A percentile compares a stretch with the other conserved stretches of the same genome.
Evolutionary conservation across 2,329 filamentous ascomycete species (phyloP).

Genomic region (Blastomyces gilchristii): DNA sequence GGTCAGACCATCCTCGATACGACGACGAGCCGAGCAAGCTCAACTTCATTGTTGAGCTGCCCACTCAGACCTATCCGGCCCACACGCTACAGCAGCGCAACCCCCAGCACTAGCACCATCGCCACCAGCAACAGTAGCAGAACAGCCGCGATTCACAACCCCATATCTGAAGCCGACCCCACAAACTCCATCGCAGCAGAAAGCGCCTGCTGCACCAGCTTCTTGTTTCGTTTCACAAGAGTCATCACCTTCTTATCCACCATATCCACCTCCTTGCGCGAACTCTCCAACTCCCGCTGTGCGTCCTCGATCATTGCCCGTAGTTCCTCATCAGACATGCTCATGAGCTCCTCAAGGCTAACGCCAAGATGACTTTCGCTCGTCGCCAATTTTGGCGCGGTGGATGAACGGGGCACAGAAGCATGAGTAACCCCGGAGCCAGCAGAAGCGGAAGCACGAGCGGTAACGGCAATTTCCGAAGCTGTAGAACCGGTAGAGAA

Average conservation of each 20-base stretch:
- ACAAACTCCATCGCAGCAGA: conserved; percentile 20
- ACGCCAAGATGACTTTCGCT: conserved; percentile 27
- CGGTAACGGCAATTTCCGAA: conserved; percentile 26
- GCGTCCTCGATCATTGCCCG: conserved; percentile 31
- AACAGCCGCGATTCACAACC: not conserved
- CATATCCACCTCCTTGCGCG: conserved; percentile 56
- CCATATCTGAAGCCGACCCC: conserved; percentile 4
- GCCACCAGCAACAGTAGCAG: not conserved
- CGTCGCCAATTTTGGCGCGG: conserved; percentile 25
- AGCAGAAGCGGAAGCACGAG: conserved; percentile 15
- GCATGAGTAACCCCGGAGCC: not conserved
- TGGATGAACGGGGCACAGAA: conserved; percentile 3
- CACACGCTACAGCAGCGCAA: not conserved
- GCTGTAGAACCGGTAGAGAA: conserved; percentile 27
- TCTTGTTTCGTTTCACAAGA: conserved; percentile 35
- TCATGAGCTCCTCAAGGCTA: conserved; percentile 33
- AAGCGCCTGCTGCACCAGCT: conserved; percentile 34
- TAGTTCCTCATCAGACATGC: conserved; percentile 34
- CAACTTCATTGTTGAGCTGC: not conserved
- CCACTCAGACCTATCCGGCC: too few relatives aligned
- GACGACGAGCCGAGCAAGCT: not conserved
- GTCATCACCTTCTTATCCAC: conserved; percentile 36
- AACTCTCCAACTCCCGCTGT: conserved; percentile 57
- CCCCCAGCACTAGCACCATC: not conserved
- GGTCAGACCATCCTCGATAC: not conserved